Conservation (phyloP, 2,329 filamentous ascomycete species). For the Colletotrichum costaricense region DNA sequence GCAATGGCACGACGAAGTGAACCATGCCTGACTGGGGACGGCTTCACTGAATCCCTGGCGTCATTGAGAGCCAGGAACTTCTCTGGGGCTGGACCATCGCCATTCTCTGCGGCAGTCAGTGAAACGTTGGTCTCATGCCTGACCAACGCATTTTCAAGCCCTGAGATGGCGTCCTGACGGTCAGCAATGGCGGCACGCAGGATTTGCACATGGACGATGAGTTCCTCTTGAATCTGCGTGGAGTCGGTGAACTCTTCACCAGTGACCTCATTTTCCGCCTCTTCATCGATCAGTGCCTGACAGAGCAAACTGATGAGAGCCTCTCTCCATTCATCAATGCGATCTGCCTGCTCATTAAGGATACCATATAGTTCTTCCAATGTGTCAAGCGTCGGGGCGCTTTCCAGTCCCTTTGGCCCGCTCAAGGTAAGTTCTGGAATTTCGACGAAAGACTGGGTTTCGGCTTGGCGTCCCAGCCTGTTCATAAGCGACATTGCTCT, state of each 20-base stretch:
- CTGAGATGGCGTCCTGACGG: constrained; percentile 80
- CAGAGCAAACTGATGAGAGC: constrained; percentile 78
- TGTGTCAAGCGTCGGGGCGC: constrained; percentile 71
- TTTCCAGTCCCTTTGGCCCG: constrained; percentile 77
- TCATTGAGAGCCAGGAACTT: constrained; percentile 64
- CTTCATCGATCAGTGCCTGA: constrained; percentile 84
- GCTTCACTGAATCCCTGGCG: constrained; percentile 59
- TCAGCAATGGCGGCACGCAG: constrained; percentile 83
- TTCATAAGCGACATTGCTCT: constrained; percentile 75
- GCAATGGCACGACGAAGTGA: constrained; percentile 79
- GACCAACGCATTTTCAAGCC: constrained; percentile 79
- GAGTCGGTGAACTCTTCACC: constrained; percentile 93
- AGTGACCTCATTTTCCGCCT: constrained; percentile 77
- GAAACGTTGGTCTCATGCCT: constrained; percentile 77
- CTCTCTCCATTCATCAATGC: constrained; percentile 81
- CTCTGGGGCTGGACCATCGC: constrained; percentile 78
- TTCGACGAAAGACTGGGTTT: constrained; percentile 66
- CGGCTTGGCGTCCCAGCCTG: constrained; percentile 65
- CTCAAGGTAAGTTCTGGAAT: constrained; percentile 69
- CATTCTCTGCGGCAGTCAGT: constrained; percentile 68
- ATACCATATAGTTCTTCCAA: constrained; percentile 73
- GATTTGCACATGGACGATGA: constrained; percentile 87
- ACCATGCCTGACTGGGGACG: constrained; percentile 55
- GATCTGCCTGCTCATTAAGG: constrained; percentile 77
- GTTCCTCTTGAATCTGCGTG: constrained; percentile 86